Evolutionary conservation across 2,329 filamentous ascomycete species (phyloP), one percentile per base, ranked within the genome.

Genomic region (Penicillium sp.): DNA sequence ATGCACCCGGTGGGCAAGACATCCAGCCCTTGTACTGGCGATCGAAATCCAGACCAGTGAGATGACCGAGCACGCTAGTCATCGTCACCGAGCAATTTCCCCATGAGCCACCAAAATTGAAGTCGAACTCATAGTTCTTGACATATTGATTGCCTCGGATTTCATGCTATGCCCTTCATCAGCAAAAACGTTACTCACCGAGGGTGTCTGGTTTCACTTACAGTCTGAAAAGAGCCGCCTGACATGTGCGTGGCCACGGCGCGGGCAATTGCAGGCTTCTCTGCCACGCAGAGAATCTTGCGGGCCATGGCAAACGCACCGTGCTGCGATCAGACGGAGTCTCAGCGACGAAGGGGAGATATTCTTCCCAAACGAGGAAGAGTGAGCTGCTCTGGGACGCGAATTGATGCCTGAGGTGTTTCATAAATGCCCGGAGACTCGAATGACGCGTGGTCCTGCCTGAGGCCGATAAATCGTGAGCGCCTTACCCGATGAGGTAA

Each of bases 251-350:
- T 86, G 40, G 95, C 91, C 51, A 99, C 94, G 39, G 94, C 92
- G 77, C 95, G 97, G 58, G 95, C 92, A 63, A 99, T 97, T 43
- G 94, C 96, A 37, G 92, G 92, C 83, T 99, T 93, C 76, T 93
- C 89, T 60, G 89, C 90, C 65, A 93, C 89, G 72, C 89, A 92
- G 54, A 93, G 80, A 59, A 92, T 86, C 68, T 83, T 85, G 55
- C 73, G 75, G 60, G 73, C 73, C 78, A 79, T 80, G 49, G 58
- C n/a, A 33, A 60, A 40, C 50, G 50, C 56, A 52, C 16, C 46
- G 47, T 22, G 33, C 35, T 37, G 53, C 54, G 39, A 55, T 61
- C 59, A 58, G 44, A 55, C 39, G 16, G 22, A 24, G 43, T 54
- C 57, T 52, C 60, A 61, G 31, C 43, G 35, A 24, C 49, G 16